Evolutionary conservation across 2,329 filamentous ascomycete genomes (phyloP).

Genomic region (Colletotrichum simmondsii): DNA sequence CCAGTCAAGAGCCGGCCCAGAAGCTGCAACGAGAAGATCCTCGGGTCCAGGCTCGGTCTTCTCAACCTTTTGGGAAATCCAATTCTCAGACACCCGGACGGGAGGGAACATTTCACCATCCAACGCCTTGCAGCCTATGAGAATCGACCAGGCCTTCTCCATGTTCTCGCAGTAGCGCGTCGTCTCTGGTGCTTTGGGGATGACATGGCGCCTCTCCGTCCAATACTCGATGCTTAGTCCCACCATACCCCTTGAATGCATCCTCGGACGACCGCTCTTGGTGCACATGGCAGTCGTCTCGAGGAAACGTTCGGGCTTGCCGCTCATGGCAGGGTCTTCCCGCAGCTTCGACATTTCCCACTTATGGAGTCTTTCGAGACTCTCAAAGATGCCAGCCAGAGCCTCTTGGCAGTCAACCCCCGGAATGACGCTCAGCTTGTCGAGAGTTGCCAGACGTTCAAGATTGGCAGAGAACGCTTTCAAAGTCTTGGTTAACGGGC

Average conservation of each 20-base stretch:
- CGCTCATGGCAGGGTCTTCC: constrained; percentile 56
- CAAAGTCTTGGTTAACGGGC: constrained; percentile 76
- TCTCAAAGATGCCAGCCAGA: constrained; percentile 77
- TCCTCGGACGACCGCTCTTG: constrained; percentile 75
- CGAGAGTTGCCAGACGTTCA: constrained; percentile 74
- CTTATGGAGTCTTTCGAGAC: constrained; percentile 74
- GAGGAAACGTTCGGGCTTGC: constrained; percentile 60
- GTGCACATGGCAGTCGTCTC: constrained; percentile 73
- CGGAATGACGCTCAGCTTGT: constrained; percentile 76
- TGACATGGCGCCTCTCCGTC: constrained; percentile 69
- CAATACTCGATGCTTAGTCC: constrained; percentile 83
- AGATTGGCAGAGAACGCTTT: constrained; percentile 79
- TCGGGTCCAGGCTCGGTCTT: constrained; percentile 62
- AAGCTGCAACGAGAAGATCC: constrained; percentile 48
- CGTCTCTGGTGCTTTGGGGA: constrained; percentile 47
- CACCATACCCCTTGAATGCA: constrained; percentile 75
- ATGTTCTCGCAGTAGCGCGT: constrained; percentile 50
- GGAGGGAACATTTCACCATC: constrained; percentile 62
- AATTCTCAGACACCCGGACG: constrained; percentile 77
- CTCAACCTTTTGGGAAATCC: constrained; percentile 76
- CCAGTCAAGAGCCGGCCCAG: constrained; percentile 71
- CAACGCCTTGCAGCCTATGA: constrained; percentile 71
- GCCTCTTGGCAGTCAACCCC: constrained; percentile 83
- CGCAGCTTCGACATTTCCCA: constrained; percentile 74
- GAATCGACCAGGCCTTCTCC: constrained; percentile 72